Conservation (phyloP, 75 land plant genomes). For the Picea sitchensis region DNA sequence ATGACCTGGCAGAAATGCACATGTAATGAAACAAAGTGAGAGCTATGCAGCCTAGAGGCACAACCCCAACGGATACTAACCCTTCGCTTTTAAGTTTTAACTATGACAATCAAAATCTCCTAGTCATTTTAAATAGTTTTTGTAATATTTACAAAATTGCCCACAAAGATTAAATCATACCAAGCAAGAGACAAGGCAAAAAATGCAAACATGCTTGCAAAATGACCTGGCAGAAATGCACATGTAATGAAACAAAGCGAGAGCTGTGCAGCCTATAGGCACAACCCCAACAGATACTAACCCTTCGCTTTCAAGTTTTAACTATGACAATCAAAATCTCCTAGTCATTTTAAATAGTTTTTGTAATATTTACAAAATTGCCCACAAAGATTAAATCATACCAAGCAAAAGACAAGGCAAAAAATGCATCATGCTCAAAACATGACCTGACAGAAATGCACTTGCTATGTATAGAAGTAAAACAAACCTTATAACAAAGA, state of each 20-base stretch:
- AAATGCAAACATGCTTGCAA: not conserved
- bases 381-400: not conserved
- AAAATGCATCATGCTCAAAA: not conserved
- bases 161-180: not conserved
- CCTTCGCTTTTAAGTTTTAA: not conserved
- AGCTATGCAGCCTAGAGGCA: not conserved
- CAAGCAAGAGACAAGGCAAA: not conserved
- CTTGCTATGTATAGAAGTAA: not conserved
- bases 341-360: not conserved
- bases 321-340: no score
- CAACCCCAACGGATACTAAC: not conserved
- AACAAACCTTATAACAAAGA: not conserved
- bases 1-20: not conserved
- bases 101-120: not conserved
- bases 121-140: not conserved
- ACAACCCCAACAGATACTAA: not conserved
- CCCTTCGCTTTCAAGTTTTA: not conserved
- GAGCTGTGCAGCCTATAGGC: not conserved
- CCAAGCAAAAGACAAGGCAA: not conserved
- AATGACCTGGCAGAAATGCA: no score
- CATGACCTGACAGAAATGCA: no score
- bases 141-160: not conserved
- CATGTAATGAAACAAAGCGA: not conserved
- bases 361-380: not conserved
- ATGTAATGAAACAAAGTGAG: not conserved